Conservation (phyloP, 768 basidiomycete genomes). For the Suillus plorans region DNA sequence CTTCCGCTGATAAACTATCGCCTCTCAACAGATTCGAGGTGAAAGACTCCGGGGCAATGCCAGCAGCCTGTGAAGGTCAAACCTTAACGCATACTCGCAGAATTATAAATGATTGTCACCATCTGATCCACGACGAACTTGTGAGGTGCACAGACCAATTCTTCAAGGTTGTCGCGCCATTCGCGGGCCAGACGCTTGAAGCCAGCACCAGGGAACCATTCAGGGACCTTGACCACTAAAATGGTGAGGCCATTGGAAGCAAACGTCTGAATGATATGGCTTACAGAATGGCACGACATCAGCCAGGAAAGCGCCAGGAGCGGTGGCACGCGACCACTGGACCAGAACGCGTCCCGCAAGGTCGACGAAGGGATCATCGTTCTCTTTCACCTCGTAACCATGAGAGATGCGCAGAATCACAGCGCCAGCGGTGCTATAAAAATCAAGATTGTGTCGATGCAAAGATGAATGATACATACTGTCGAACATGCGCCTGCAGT, state of each 20-base stretch:
- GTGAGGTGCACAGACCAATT: constrained; percentile 58
- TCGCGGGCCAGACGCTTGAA: constrained; percentile 53
- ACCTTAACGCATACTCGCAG: not conserved
- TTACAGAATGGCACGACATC: constrained; percentile 47
- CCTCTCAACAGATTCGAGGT: constrained; percentile 56
- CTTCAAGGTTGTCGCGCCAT: constrained; percentile 53
- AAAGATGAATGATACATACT: constrained; percentile 24
- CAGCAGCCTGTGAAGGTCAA: constrained; percentile 45
- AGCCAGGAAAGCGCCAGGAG: constrained; percentile 51
- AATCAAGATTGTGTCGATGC: not conserved
- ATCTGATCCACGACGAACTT: constrained; percentile 62
- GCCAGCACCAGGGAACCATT: constrained; percentile 56
- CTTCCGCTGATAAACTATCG: constrained; percentile 48
- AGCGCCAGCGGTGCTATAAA: constrained; percentile 45
- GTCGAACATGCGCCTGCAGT: constrained; percentile 39
- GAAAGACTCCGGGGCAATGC: constrained; percentile 48
- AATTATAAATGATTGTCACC: constrained; percentile 28
- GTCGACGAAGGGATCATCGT: constrained; percentile 47
- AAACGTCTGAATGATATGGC: constrained; percentile 4
- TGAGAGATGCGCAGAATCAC: constrained; percentile 56
- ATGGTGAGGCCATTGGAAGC: not conserved
- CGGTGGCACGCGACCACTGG: constrained; percentile 48
- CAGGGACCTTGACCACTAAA: constrained; percentile 47
- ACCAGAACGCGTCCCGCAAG: constrained; percentile 52
- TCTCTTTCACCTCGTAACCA: constrained; percentile 56